These are phyloP conservation scores for Penicillium concentricum DNA, from an alignment of 2,329 filamentous ascomycete species.

Conservation along the genomic window DNA sequence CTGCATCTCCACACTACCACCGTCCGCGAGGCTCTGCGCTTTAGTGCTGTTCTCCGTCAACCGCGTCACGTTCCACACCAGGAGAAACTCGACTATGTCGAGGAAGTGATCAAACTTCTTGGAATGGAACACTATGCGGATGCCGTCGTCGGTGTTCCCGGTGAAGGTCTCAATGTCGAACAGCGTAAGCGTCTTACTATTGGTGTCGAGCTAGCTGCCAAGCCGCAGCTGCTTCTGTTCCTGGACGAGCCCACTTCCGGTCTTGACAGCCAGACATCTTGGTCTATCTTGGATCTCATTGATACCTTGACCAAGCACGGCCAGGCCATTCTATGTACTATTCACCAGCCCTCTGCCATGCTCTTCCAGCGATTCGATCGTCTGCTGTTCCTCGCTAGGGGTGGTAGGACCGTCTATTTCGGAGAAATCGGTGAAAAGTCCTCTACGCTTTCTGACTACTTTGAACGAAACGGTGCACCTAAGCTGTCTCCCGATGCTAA, in stretches of 20 bases:
- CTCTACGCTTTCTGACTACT: constrained; percentile 59
- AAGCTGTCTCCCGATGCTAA: constrained; percentile 63
- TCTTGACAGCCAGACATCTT: constrained; percentile 89
- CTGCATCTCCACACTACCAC: constrained; percentile 81
- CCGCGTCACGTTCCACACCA: constrained; percentile 67
- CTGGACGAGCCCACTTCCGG: constrained; percentile 94
- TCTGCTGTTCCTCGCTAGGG: constrained; percentile 62
- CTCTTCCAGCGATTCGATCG: constrained; percentile 82
- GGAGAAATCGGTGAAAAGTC: constrained; percentile 64
- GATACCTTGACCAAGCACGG: constrained; percentile 87
- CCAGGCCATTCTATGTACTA: constrained; percentile 93
- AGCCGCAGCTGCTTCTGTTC: constrained; percentile 84
- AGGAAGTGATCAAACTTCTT: constrained; percentile 85
- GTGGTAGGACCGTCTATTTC: constrained; percentile 68
- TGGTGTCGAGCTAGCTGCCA: constrained; percentile 92
- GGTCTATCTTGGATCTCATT: constrained; percentile 84
- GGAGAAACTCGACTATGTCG: constrained; percentile 84
- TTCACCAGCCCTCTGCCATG: constrained; percentile 95
- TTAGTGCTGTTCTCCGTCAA: constrained; percentile 82
- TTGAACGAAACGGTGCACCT: constrained; percentile 63
- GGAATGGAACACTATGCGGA: constrained; percentile 91
- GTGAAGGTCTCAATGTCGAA: constrained; percentile 69
- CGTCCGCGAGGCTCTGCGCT: constrained; percentile 82
- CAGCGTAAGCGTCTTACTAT: constrained; percentile 80
- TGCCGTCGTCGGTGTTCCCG: constrained; percentile 84